These are phyloP conservation scores for Rhododendron simsii DNA, from an alignment of 148 eudicot genomes.

Conservation along the genomic window DNA sequence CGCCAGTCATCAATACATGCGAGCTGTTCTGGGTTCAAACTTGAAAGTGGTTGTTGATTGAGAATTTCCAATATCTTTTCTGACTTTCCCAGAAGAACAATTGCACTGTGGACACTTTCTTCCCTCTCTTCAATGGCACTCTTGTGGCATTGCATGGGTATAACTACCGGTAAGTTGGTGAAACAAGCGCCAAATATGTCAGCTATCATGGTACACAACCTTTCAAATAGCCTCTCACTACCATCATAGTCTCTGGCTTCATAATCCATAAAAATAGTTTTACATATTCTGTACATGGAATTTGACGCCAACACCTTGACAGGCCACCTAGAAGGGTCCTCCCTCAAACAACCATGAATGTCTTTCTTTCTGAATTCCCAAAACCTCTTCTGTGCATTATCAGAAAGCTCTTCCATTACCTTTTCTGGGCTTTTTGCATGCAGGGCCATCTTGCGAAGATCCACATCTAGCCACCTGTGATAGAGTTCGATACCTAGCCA, in stretches of 20 bases:
- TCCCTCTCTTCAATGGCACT: conserved; percentile 44
- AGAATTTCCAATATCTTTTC: conserved; percentile 32
- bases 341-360: conserved; percentile 16
- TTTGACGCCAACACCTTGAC: conserved; percentile 45
- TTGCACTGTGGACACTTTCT: conserved; percentile 28
- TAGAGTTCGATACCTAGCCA: conserved; percentile 44
- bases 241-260: conserved; percentile 11
- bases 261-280: conserved; percentile 24
- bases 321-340: conserved; percentile 41
- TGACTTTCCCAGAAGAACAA: conserved; percentile 44
- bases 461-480: conserved; percentile 45
- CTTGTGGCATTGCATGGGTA: conserved; percentile 34
- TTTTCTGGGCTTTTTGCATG: conserved; percentile 27
- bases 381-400: conserved; percentile 30
- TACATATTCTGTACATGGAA: conserved; percentile 47
- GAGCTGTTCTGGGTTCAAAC: conserved; percentile 23
- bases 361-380: conserved; percentile 12
- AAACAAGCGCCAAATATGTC: conserved; percentile 42
- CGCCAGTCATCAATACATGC: conserved; percentile 42
- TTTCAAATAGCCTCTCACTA: conserved; percentile 29
- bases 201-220: conserved; percentile 30
- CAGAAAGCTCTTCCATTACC: conserved; percentile 27
- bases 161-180: conserved; percentile 28
- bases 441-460: conserved; percentile 28
- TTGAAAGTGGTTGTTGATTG: conserved; percentile 20